phyloP scores from a whole-genome alignment of 306 rosid species.

The Cucumis melo region DNA sequence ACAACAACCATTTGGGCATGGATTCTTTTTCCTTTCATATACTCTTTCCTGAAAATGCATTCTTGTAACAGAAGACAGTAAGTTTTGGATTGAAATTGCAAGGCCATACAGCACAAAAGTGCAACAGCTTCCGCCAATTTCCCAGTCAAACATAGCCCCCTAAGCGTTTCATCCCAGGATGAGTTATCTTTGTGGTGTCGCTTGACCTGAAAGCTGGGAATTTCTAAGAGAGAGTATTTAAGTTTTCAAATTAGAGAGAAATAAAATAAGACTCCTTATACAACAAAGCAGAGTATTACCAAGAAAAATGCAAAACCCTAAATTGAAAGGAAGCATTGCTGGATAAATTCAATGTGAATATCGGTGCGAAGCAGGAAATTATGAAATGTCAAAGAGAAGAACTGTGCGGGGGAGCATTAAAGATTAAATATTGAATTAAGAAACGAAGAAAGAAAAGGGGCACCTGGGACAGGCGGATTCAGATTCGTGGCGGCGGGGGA shows the following conservation, averaged over 20 bases:
- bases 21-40: constrained; percentile 39
- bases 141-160: constrained; percentile 46
- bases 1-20: constrained; percentile 46
- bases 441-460: not conserved
- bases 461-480: not conserved
- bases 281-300: not conserved
- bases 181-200: constrained; percentile 6
- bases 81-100: constrained; percentile 23
- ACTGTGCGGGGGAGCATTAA: not conserved
- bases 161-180: constrained; percentile 33
- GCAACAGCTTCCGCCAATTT: constrained; percentile 41
- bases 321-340: not conserved
- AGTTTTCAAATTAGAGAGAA: constrained; percentile 1
- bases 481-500: not conserved
- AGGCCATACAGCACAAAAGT: constrained; percentile 34
- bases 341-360: not conserved
- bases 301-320: not conserved
- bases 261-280: too few relatives aligned
- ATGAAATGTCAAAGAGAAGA: not conserved
- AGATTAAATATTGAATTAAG: not conserved
- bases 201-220: constrained; percentile 76
- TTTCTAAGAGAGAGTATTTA: constrained; percentile 21
- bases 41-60: constrained; percentile 51
- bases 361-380: not conserved
- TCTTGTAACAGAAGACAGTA: constrained; percentile 72